Base-by-base conservation (phyloP, 2,329 filamentous ascomycete genomes). In the Calonectria pseudoreteaudii region DNA sequence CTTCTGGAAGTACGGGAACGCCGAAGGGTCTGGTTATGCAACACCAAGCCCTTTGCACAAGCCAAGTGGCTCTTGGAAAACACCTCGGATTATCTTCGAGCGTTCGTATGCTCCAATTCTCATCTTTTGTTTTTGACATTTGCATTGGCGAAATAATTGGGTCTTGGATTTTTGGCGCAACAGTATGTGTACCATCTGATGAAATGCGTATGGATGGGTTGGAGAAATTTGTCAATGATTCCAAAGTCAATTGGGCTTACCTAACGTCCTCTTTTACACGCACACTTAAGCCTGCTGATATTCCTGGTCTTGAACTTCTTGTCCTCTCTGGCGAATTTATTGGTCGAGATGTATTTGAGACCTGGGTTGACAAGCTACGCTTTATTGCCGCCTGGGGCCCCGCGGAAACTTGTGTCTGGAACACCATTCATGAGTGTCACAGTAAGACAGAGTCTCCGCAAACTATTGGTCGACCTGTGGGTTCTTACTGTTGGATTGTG, bases 401-500 rank as follows among this genome's bases (percentile, higher is more conserved):
- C 13, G 66, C 75, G 10, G 78, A 79, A 30, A 72, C 11, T 30
- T 73, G 50, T 1, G 34, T 73, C 13, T 28, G 47, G 26, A 56
- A 58, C 20, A 30, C n/a, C 0, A 47, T 70, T 9, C 23, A 49
- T 41, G 50, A 68, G 20, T 53, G 34, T 4, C 16, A 30, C 11
- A 23, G 28, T 18, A 66, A 64, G 14, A n/a, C 69, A 13, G 60
- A 74, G 11, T 30, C 49, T 1, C 58, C 41, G 4, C 31, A 60
- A n/a, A 67, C 52, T 14, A 64, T 73, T 8, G 70, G 69, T 1
- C 31, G 38, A 8, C n/a, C 62, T 6, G n/a, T 44, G 9, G 56
- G 41, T 16, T 66, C 64, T 4, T 70, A 72, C 4, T n/a, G 30
- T 4, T 82, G 81, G 82, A 71, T 83, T 10, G 77, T 83, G 2